phyloP scores from a whole-genome alignment of 1,139 yeast species.

The Torulaspora pretoriensis region DNA sequence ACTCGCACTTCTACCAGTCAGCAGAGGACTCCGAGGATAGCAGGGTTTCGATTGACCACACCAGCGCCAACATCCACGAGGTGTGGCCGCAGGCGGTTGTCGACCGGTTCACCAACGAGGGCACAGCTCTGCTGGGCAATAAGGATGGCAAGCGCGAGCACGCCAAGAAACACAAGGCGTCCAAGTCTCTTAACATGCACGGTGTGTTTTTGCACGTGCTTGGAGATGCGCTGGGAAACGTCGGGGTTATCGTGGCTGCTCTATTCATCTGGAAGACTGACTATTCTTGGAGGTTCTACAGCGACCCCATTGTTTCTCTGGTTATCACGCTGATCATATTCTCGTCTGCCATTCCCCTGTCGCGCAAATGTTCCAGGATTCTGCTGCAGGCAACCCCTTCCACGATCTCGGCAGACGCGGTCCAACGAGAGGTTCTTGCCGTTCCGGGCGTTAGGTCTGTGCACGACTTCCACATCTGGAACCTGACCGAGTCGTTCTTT shows the following conservation, averaged over 20 bases:
- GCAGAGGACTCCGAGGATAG: constrained; percentile 17
- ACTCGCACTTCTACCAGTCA: constrained; percentile 11
- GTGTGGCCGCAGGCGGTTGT: constrained; percentile 31
- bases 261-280: constrained; percentile 90
- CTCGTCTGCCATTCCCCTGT: constrained; percentile 85
- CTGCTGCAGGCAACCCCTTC: constrained; percentile 91
- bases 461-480: constrained; percentile 97
- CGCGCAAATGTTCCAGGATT: constrained; percentile 81
- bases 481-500: constrained; percentile 77
- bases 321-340: constrained; percentile 84
- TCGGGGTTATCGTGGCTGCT: constrained; percentile 90
- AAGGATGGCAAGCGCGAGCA: constrained; percentile 16
- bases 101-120: constrained; percentile 31
- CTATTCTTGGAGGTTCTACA: constrained; percentile 78
- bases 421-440: constrained; percentile 60
- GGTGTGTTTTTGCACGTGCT: constrained; percentile 93
- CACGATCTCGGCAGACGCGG: constrained; percentile 68
- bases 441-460: constrained; percentile 75
- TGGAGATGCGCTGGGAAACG: constrained; percentile 94
- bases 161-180: constrained; percentile 12
- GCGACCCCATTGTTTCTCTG: constrained; percentile 83
- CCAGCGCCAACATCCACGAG: constrained; percentile 25
- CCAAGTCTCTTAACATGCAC: constrained; percentile 81
- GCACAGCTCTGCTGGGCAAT: constrained; percentile 38
- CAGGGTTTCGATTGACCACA: constrained; percentile 14